Evolutionary conservation across 495 filamentous ascomycete genomes (phyloP).

Genomic region (Lichenothelia convexa): DNA sequence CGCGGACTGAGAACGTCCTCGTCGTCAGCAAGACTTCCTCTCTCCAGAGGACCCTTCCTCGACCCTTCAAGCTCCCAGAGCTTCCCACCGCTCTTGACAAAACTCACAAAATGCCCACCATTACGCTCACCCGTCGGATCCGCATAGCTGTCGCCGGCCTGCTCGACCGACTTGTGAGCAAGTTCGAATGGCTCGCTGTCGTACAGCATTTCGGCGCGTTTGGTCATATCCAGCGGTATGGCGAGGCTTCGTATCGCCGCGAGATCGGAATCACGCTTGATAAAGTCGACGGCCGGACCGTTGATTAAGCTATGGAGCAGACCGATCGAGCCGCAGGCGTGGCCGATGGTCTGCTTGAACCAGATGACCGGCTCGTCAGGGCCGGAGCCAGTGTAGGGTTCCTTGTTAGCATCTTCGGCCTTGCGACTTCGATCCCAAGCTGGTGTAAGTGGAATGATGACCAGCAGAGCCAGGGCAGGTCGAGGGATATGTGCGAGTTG

Average conservation of each 20-base stretch:
- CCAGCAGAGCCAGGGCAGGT: constrained; percentile 63
- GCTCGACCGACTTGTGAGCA: constrained; percentile 54
- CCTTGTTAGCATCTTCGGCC: constrained; percentile 39
- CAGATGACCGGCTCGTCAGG: constrained; percentile 49
- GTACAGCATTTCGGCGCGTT: constrained; percentile 56
- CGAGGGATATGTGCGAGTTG: constrained; percentile 65
- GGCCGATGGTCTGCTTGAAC: constrained; percentile 81
- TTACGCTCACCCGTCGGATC: constrained; percentile 29
- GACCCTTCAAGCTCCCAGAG: constrained; percentile 78
- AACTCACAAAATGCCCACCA: constrained; percentile 57
- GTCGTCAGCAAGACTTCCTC: constrained; percentile 31
- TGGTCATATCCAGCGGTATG: constrained; percentile 30
- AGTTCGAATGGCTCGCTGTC: constrained; percentile 48
- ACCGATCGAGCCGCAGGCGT: constrained; percentile 75
- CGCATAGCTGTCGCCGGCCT: constrained; percentile 51
- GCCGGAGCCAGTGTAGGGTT: constrained; percentile 31
- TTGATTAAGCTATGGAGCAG: constrained; percentile 59
- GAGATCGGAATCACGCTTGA: constrained; percentile 28
- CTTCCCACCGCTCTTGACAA: constrained; percentile 55
- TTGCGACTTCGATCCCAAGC: constrained; percentile 45
- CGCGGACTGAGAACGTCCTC: constrained; percentile 55
- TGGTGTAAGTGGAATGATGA: constrained; percentile 62
- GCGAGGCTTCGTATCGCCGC: constrained; percentile 29
- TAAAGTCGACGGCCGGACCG: constrained; percentile 29
- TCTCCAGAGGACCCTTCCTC: constrained; percentile 47